A percentile compares a stretch with the other conserved stretches of the same genome.
phyloP scores from a whole-genome alignment of 306 rosid genomes.

The Hippophae gyantsensis region DNA sequence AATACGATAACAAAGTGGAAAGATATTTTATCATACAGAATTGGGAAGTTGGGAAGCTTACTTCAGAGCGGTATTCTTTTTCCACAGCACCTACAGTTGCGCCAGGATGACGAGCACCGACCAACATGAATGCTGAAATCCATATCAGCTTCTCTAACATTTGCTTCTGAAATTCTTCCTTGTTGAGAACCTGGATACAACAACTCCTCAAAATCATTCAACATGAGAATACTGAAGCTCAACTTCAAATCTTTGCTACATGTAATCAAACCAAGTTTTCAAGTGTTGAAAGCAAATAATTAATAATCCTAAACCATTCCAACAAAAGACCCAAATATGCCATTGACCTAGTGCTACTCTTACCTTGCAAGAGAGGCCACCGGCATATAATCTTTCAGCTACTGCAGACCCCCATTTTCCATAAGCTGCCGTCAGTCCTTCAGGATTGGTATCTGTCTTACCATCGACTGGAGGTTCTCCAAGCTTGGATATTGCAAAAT shows the following conservation, averaged over 20 bases:
- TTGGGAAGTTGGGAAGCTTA: constrained; percentile 22
- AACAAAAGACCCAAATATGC: neutral
- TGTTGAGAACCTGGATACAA: constrained; percentile 49
- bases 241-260: neutral
- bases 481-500: constrained; percentile 83
- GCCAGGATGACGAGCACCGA: constrained; percentile 84
- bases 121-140: constrained; percentile 94
- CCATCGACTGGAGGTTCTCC: constrained; percentile 87
- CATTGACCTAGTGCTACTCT: neutral
- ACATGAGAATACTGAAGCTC: constrained; percentile 1
- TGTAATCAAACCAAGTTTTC: too few relatives aligned
- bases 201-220: neutral
- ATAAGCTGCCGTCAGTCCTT: constrained; percentile 83
- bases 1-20: neutral
- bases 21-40: constrained; percentile 1
- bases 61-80: constrained; percentile 66
- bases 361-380: constrained; percentile 93
- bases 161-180: constrained; percentile 80
- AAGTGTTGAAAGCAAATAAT: neutral
- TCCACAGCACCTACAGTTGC: constrained; percentile 76
- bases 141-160: constrained; percentile 96
- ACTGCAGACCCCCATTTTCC: constrained; percentile 86
- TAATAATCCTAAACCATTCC: neutral
- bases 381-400: constrained; percentile 56
- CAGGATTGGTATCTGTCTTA: constrained; percentile 84